Percentiles rank a stretch among this genome's conserved stretches.
These are phyloP conservation scores for Pseudocercospora crystallina DNA, from an alignment of 2,329 filamentous ascomycete species.

Conservation along the genomic window DNA sequence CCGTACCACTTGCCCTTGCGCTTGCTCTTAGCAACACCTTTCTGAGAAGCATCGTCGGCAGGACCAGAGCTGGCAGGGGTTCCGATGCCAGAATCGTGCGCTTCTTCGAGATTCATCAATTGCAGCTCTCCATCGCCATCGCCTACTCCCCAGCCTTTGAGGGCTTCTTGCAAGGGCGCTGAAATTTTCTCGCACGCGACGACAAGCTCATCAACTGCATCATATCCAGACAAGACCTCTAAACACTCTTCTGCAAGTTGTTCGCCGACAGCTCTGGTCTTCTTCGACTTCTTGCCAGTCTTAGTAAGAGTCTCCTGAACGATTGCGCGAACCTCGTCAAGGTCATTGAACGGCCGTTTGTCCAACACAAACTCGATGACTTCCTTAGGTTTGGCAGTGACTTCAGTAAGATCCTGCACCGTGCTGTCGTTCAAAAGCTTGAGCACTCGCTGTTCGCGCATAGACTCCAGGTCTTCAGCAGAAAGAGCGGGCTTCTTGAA, in stretches of 20 bases:
- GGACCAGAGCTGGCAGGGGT: slow-evolving; percentile 53
- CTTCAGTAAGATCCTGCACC: slow-evolving; percentile 73
- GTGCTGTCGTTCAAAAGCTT: slow-evolving; percentile 81
- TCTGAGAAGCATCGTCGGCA: slow-evolving; percentile 29
- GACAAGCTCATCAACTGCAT: slow-evolving; percentile 81
- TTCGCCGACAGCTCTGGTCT: slow-evolving; percentile 57
- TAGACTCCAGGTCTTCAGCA: slow-evolving; percentile 17
- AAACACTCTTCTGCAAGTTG: slow-evolving; percentile 65
- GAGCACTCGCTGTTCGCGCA: slow-evolving; percentile 54
- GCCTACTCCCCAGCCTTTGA: slow-evolving; percentile 67
- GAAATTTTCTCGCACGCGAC: slow-evolving; percentile 72
- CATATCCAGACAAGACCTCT: slow-evolving; percentile 76
- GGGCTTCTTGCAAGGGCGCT: slow-evolving; percentile 62
- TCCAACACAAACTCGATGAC: slow-evolving; percentile 68
- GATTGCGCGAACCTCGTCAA: slow-evolving; percentile 67
- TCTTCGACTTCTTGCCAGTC: slow-evolving; percentile 52
- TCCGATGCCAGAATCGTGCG: slow-evolving; percentile 66
- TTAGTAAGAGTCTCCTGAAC: slow-evolving; percentile 52
- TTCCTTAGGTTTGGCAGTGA: slow-evolving; percentile 71
- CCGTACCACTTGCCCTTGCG: slow-evolving; percentile 50
- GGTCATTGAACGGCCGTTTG: slow-evolving; percentile 69
- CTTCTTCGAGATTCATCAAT: slow-evolving; percentile 54
- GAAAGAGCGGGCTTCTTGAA: slow-evolving; percentile 37
- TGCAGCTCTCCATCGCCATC: slow-evolving; percentile 62
- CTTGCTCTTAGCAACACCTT: slow-evolving; percentile 41